Evolutionary conservation across 345 rosid genomes (phyloP), one percentile per base, ranked within the genome.

Genomic region (Cardiospermum halicacabum): DNA sequence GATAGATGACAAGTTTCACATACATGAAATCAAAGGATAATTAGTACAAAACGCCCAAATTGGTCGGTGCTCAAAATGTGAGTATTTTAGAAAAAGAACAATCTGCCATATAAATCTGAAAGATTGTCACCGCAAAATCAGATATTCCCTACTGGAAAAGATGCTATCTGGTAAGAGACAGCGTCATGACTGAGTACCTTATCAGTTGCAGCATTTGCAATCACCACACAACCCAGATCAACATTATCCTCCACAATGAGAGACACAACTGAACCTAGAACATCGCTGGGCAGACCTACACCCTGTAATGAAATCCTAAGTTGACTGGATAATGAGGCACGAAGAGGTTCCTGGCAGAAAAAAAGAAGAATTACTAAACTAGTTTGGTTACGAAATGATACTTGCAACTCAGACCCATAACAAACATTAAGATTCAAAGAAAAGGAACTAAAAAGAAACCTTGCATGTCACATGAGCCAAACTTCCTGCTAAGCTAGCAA

Each of bases 401-500:
- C 21, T 5, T 45, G 3, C 2, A 47, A 61, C 53, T 67, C 56
- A 53, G 62, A 47, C 50, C 50, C 22, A n/a, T 45, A n/a, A n/a
- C n/a, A n/a, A n/a, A n/a, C n/a, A n/a, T n/a, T n/a, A n/a, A n/a
- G n/a, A n/a, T n/a, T n/a, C n/a, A n/a, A n/a, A n/a, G 21, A 15
- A 45, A 45, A 5, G 7, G 50, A 12, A n/a, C 50, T n/a, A 45
- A 45, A 45, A n/a, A 45, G 18, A 7, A n/a, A 90, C 97, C 97
- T 94, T 94, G 99, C 99, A 94, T 32, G 97, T 94, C 54, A 89
- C 99, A 77, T 94, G 99, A 69, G 99, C 99, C 51, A 94, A 72
- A 81, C 99, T 94, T 77, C 97, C 99, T 43, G 97, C 95, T 79
- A 94, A 76, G 76, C 97, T 91, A 21, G 97, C 97, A 75, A 91